These are phyloP conservation scores for Cutaneotrichosporon mucoides DNA, from an alignment of 1,284 basidiomycete genomes.

Conservation along the genomic window DNA sequence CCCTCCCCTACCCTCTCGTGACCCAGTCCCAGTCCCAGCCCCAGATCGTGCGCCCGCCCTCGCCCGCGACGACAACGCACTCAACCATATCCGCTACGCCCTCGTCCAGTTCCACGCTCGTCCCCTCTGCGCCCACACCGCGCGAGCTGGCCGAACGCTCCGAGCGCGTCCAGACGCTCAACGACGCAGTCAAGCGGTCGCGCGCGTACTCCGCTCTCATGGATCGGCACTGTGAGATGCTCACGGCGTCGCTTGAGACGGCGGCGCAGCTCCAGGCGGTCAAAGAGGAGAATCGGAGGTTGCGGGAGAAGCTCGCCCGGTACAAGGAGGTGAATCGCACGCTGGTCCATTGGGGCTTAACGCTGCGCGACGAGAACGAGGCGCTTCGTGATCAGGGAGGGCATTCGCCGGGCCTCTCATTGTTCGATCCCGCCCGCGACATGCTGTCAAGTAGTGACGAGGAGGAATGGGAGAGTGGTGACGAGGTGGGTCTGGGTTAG, in stretches of 20 bases:
- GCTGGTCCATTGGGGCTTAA: not conserved
- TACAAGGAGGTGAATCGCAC: not conserved
- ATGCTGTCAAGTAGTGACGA: not conserved
- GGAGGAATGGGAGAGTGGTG: too few relatives aligned
- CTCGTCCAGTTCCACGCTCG: not conserved
- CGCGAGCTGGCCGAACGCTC: slow-evolving; percentile 2
- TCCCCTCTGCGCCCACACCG: not conserved
- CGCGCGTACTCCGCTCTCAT: not conserved
- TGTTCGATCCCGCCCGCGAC: not conserved
- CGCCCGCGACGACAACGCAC: not conserved
- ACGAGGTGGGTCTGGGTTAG: too few relatives aligned
- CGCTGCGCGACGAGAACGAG: not conserved
- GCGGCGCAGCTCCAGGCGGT: not conserved
- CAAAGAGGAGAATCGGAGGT: not conserved
- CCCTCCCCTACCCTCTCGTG: not conserved
- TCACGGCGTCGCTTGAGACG: not conserved
- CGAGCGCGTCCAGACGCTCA: not conserved
- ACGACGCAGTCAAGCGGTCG: not conserved
- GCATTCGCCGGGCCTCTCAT: not conserved
- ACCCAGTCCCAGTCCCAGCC: too few relatives aligned
- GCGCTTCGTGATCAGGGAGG: not conserved
- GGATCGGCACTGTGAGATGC: not conserved
- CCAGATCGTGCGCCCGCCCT: not conserved
- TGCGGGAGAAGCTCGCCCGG: not conserved
- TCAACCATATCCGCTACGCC: not conserved